phyloP scores from a whole-genome alignment of 345 rosid species.

The Eutrema japonicum region DNA sequence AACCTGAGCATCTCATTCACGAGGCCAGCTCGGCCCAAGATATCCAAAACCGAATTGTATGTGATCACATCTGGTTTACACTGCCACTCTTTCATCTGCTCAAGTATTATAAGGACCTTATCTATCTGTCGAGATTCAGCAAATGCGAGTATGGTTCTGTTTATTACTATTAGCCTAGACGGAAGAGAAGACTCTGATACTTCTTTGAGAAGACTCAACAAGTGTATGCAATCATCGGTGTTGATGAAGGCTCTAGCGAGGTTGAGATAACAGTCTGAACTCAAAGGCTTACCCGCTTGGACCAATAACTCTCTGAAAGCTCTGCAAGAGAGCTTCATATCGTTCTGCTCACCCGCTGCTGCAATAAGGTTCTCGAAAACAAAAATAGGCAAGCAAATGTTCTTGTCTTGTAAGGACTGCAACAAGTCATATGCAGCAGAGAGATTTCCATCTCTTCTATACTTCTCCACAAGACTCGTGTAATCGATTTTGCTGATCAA shows the following conservation, averaged over 20 bases:
- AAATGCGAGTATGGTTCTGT: constrained; percentile 68
- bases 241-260: constrained; percentile 64
- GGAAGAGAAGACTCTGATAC: constrained; percentile 53
- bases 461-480: constrained; percentile 43
- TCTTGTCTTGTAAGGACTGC: constrained; percentile 48
- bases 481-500: constrained; percentile 43
- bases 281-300: constrained; percentile 47
- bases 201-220: constrained; percentile 57
- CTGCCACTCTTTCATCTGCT: constrained; percentile 50
- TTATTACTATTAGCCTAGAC: constrained; percentile 49
- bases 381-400: constrained; percentile 41
- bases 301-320: constrained; percentile 33
- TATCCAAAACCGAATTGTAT: constrained; percentile 69
- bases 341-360: constrained; percentile 36
- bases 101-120: constrained; percentile 63
- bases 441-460: constrained; percentile 56
- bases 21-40: constrained; percentile 65
- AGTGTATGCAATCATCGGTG: constrained; percentile 46
- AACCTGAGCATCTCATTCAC: constrained; percentile 60
- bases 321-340: constrained; percentile 38
- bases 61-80: constrained; percentile 73
- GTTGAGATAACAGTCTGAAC: constrained; percentile 55
- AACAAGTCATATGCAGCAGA: constrained; percentile 55
- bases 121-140: constrained; percentile 67
- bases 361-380: constrained; percentile 52